These are phyloP conservation scores for Nigrospora sphaerica DNA, from an alignment of 2,329 filamentous ascomycete species.

Conservation along the genomic window DNA sequence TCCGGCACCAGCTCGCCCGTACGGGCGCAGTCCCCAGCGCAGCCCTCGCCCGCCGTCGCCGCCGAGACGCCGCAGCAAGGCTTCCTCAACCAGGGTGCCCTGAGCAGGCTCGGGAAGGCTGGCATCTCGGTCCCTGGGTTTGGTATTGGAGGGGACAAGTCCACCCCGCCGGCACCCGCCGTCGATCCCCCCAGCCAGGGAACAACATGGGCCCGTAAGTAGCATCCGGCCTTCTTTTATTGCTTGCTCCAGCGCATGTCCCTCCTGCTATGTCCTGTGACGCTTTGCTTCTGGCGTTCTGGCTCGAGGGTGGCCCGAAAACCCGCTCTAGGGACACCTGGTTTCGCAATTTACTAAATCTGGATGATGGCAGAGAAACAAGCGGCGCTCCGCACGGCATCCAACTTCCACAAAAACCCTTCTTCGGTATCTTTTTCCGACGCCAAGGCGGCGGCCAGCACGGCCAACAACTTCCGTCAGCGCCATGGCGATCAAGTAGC, in stretches of 20 bases:
- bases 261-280: too few species aligned
- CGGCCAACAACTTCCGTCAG: constrained; percentile 63
- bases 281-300: too few species aligned
- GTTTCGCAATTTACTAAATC: too few species aligned
- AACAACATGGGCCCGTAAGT: constrained; percentile 42
- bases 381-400: constrained; percentile 53
- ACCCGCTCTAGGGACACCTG: too few species aligned
- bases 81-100: constrained; percentile 47
- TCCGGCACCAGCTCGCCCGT: constrained; percentile 37
- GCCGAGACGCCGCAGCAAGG: constrained; percentile 9
- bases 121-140: constrained; percentile 74
- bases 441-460: constrained; percentile 48
- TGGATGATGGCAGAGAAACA: constrained; percentile 45
- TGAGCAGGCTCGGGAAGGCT: constrained; percentile 60
- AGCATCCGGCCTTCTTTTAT: too few species aligned
- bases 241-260: too few species aligned
- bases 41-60: constrained; percentile 3
- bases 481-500: constrained; percentile 62
- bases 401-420: constrained; percentile 52
- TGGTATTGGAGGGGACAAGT: constrained; percentile 51
- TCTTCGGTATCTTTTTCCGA: constrained; percentile 55
- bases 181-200: constrained; percentile 32
- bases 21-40: constrained; percentile 16
- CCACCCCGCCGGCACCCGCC: constrained; percentile 17
- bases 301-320: too few species aligned